These are phyloP conservation scores for Podaxis mareebaensis DNA, from an alignment of 768 basidiomycete species.

Conservation along the genomic window DNA sequence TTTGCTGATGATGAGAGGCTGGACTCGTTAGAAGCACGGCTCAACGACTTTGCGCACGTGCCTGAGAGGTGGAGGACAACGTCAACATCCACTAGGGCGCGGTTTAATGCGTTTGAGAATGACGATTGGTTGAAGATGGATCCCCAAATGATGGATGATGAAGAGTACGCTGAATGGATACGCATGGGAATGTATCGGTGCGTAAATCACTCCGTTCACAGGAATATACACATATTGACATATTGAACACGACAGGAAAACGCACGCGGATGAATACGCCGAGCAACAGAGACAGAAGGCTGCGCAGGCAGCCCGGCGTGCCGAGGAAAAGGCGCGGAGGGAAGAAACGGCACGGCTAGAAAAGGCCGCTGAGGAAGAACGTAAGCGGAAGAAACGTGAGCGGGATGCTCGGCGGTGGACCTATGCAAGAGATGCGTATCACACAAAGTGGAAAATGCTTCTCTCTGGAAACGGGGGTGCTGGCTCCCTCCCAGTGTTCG, in stretches of 20 bases:
- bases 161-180: slow-evolving; percentile 88
- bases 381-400: slow-evolving; percentile 47
- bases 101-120: slow-evolving; percentile 26
- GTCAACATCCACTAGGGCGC: slow-evolving; percentile 24
- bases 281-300: slow-evolving; percentile 60
- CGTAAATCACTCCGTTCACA: slow-evolving; percentile 20
- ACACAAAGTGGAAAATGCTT: slow-evolving; percentile 56
- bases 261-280: slow-evolving; percentile 65
- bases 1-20: slow-evolving; percentile 72
- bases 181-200: slow-evolving; percentile 84
- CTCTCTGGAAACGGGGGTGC: slow-evolving; percentile 31
- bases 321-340: slow-evolving; percentile 52
- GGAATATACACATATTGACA: slow-evolving; percentile 5
- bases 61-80: slow-evolving; percentile 65
- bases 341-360: slow-evolving; percentile 55
- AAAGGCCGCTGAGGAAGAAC: slow-evolving; percentile 52
- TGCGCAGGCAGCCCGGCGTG: slow-evolving; percentile 49
- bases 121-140: slow-evolving; percentile 44
- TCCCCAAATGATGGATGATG: slow-evolving; percentile 69
- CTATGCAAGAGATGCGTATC: slow-evolving; percentile 53
- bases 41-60: slow-evolving; percentile 72
- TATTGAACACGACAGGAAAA: slow-evolving; percentile 46
- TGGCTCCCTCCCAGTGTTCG: slow-evolving; percentile 31
- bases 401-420: slow-evolving; percentile 43
- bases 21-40: slow-evolving; percentile 58